Percentiles rank a stretch among this genome's conserved stretches.
Conservation (phyloP, 352 stramenopile genomes). For the Phytophthora constricta region DNA sequence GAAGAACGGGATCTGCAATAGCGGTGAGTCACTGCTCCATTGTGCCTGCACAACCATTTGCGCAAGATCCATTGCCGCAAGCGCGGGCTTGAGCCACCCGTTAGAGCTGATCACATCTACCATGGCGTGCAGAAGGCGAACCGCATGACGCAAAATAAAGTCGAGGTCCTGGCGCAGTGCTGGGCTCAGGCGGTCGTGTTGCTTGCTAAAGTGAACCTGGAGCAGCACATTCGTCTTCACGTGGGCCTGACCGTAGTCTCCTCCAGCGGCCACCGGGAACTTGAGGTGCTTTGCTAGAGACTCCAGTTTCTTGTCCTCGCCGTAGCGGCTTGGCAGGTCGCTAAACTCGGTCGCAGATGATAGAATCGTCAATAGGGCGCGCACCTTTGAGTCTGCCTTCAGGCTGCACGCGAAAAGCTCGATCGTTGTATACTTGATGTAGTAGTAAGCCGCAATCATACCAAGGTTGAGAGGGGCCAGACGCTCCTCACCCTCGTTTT, state of each 20-base stretch:
- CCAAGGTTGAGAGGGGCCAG: constrained; percentile 97
- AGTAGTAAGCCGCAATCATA: constrained; percentile 99
- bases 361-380: constrained; percentile 97
- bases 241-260: constrained; percentile 93
- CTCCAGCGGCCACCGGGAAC: constrained; percentile 88
- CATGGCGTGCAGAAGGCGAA: constrained; percentile 97
- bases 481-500: constrained; percentile 91
- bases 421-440: constrained; percentile 99
- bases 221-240: constrained; percentile 98
- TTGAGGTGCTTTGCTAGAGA: constrained; percentile 94
- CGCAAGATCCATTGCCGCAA: constrained; percentile 98
- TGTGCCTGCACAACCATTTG: constrained; percentile 99
- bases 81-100: constrained; percentile 97
- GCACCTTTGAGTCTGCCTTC: constrained; percentile 97
- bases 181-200: constrained; percentile 87
- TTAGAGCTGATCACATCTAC: constrained; percentile 99
- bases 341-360: constrained; percentile 96
- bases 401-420: constrained; percentile 98
- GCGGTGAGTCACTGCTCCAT: constrained; percentile 97
- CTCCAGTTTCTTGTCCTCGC: constrained; percentile 95
- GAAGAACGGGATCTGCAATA: constrained; percentile 98
- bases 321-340: constrained; percentile 91
- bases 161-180: constrained; percentile 95
- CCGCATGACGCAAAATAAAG: constrained; percentile 89
- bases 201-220: constrained; percentile 97